Evolutionary conservation across 192 early-diverging fungal species (phyloP).

Genomic region (Blastocladiella britannica): DNA sequence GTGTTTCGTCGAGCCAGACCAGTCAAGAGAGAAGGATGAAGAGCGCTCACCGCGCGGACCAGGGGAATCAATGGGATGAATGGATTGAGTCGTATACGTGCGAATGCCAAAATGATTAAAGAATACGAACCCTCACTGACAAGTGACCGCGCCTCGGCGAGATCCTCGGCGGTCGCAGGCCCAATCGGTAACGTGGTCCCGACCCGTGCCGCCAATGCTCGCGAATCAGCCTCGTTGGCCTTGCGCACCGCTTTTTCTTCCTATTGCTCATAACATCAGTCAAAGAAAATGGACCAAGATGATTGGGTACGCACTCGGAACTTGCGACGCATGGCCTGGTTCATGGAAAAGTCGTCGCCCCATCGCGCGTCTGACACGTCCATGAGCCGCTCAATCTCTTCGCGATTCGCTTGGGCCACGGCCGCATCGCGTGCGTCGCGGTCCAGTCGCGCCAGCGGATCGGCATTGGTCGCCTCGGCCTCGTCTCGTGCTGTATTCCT

Average conservation of each 20-base stretch:
- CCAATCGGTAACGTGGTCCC: conserved; percentile 35
- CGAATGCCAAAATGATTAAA: neutral
- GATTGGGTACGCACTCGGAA: conserved; percentile 37
- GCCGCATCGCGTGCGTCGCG: conserved; percentile 22
- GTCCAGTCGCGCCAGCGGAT: conserved; percentile 45
- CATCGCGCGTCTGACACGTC: conserved; percentile 46
- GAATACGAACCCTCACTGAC: neutral
- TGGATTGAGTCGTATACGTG: too few relatives aligned
- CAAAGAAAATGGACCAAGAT: neutral
- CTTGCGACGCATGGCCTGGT: conserved; percentile 42
- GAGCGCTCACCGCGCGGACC: neutral
- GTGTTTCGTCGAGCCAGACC: too few relatives aligned
- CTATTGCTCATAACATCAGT: neutral
- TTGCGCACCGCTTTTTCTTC: conserved; percentile 37
- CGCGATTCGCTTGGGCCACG: conserved; percentile 18
- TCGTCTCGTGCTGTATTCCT: conserved; percentile 20
- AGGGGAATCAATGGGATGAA: neutral
- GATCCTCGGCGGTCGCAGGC: conserved; percentile 26
- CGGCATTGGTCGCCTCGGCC: conserved; percentile 16
- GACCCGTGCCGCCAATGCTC: conserved; percentile 31
- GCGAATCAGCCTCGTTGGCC: conserved; percentile 18
- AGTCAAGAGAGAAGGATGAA: too few relatives aligned
- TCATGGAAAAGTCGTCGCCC: conserved; percentile 56
- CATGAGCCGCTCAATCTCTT: conserved; percentile 36
- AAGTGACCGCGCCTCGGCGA: conserved; percentile 12